Base-by-base conservation (phyloP, 306 rosid genomes). In the Inga laurina region DNA sequence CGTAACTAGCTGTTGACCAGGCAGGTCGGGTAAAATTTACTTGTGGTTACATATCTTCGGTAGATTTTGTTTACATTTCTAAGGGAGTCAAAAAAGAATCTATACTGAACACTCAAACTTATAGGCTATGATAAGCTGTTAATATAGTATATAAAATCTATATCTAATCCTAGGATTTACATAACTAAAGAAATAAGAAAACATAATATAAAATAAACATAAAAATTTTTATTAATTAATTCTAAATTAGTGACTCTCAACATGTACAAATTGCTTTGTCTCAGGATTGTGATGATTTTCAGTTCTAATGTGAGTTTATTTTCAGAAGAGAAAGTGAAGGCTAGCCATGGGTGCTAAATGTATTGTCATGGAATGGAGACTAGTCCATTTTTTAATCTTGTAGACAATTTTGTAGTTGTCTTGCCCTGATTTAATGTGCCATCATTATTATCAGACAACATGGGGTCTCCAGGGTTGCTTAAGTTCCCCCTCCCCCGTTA, bases 61-160 rank as follows among this genome's bases (percentile, higher is more conserved):
- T 15, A 21, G 68, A 74, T 54, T 44, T 80, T 84, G 61, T 44
- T 69, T 75, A 75, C 78, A 54, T 75, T 16, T 45, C 61, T 24
- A 39, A 54, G 54, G 41, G 74, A 57, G 67, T 59, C 56, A 67
- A 59, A 59, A 74, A 10, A 8, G 49, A 65, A 32, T 48, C 44
- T 79, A 10, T 84, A 30, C 54, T 46, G 57, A 18, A 57, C 62
- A 45, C 64, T 51, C 18, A 59, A 35, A 13, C 43, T 22, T 48
- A 46, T 4, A 45, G 79, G 52, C 11, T 48, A 48, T 12, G 16
- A 48, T 11, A 48, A 13, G 16, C 52, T 48, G 16, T 48, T 48
- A 48, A 12, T 10, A 12, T 48, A 48, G 52, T 48, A 3, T 48
- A 48, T 48, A 12, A 48, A 9, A 48, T 48, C 52, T 16, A 46